Conservation (phyloP, 179 eudicot genomes). For the Amaranthus tricolor region DNA sequence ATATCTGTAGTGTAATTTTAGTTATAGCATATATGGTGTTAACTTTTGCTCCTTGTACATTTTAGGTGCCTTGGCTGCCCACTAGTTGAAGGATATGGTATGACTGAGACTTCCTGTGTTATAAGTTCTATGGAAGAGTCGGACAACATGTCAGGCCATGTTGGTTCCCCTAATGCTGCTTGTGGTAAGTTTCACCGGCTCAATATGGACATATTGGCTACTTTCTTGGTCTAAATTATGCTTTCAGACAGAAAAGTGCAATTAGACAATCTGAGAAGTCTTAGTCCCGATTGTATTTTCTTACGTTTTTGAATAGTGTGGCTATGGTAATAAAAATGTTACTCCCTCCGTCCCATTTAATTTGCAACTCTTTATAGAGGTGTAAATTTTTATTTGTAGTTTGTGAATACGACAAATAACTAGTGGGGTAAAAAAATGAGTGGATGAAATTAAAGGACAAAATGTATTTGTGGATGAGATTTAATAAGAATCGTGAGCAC, state of each 20-base stretch:
- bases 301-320: background rate
- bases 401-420: too few relatives aligned
- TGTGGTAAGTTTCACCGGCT: slow-evolving; percentile 61
- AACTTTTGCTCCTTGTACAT: slow-evolving; percentile 5
- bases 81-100: slow-evolving; percentile 92
- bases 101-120: slow-evolving; percentile 97
- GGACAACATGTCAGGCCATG: slow-evolving; percentile 83
- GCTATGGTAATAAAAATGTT: background rate
- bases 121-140: slow-evolving; percentile 70
- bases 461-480: too few relatives aligned
- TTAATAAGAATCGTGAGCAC: too few relatives aligned
- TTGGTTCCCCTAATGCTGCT: slow-evolving; percentile 90
- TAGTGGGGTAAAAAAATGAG: too few relatives aligned
- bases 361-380: too few relatives aligned
- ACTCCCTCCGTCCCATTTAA: too few relatives aligned
- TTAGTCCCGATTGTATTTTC: background rate
- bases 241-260: background rate
- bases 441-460: too few relatives aligned
- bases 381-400: too few relatives aligned
- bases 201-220: background rate
- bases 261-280: background rate
- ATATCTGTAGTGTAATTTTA: background rate
- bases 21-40: slow-evolving; percentile 1
- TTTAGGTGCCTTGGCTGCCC: slow-evolving; percentile 92
- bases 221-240: background rate